These are phyloP conservation scores for Rhizopogon salebrosus DNA, from an alignment of 768 basidiomycete species.

Conservation along the genomic window DNA sequence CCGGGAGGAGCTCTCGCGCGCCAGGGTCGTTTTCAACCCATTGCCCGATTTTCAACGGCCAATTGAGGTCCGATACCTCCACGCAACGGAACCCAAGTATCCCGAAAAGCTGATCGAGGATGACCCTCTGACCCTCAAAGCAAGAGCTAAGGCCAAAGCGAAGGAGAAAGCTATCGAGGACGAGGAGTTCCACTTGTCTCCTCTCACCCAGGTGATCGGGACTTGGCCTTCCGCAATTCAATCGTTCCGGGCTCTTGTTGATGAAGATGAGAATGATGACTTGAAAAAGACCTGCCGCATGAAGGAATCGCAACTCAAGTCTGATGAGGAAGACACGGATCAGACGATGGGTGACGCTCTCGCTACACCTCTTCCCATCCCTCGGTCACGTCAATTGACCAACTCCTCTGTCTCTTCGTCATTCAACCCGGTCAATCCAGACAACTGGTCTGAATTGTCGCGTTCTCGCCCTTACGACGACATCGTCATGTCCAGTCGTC, in stretches of 20 bases:
- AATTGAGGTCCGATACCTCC: conserved; percentile 18
- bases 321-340: background rate
- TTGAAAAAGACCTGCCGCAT: conserved; percentile 14
- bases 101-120: conserved; percentile 6
- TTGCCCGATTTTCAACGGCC: conserved; percentile 10
- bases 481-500: conserved; percentile 4
- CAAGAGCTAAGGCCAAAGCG: conserved; percentile 5
- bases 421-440: background rate
- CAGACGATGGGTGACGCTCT: background rate
- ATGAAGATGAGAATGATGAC: conserved; percentile 25
- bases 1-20: conserved; percentile 23
- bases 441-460: conserved; percentile 3
- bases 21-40: conserved; percentile 11
- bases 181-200: conserved; percentile 27
- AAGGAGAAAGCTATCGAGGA: conserved; percentile 23
- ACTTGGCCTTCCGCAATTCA: conserved; percentile 24
- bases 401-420: background rate
- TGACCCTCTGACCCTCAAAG: conserved; percentile 10
- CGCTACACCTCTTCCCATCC: conserved; percentile 14
- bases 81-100: conserved; percentile 17
- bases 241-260: conserved; percentile 23
- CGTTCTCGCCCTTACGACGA: conserved; percentile 19
- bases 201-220: conserved; percentile 20
- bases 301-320: conserved; percentile 3
- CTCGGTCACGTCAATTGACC: conserved; percentile 9